Base-by-base conservation (phyloP, 2,329 filamentous ascomycete species). In the Cladosporium austrohemisphaericum region DNA sequence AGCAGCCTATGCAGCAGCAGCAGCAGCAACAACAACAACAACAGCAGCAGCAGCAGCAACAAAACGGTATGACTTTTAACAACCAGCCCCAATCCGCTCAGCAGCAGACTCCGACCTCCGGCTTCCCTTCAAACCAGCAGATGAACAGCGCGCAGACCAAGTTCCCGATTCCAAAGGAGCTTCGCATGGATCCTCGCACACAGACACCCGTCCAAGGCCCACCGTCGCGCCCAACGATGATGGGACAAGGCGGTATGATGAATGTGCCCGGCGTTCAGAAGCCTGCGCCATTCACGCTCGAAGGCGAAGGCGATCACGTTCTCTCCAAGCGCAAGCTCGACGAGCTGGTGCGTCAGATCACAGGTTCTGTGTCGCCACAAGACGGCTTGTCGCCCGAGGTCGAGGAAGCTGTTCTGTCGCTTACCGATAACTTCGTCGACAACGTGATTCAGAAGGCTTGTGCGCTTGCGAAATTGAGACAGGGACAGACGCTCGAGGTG, bases 301-400 rank as follows among this genome's bases (percentile, higher is more conserved):
- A 97, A 65, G 88, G 88, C 23, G 91, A 95, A 64, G 90, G 89
- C 20, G 90, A 96, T 61, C 85, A 91, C 35, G 86, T 98, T 1
- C 76, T 98, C n/a, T 94, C 86, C 72, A 96, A 96, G 80, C 94
- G 95, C 73, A 97, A 95, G 72, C 78, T 98, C 32, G 91, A 98
- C 63, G 92, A 96, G 66, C 78, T 98, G 29, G 91, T 97, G 7
- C 83, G 91, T 43, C 92, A 97, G 69, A 90, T 97, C 52, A 95
- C 89, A 28, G 91, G 91, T 47, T 85, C 85, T 6, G 84, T 83
- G 16, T 85, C 88, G 54, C 76, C 80, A n/a, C 77, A 83, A 33
- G 84, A 82, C 54, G 53, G 57, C 50, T 73, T 97, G 57, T 88
- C 88, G 22, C 88, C 93, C 0, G 93, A 97, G 59, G 92, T 95